Conservation (phyloP, 345 rosid species). For the Gossypium mustelinum region DNA sequence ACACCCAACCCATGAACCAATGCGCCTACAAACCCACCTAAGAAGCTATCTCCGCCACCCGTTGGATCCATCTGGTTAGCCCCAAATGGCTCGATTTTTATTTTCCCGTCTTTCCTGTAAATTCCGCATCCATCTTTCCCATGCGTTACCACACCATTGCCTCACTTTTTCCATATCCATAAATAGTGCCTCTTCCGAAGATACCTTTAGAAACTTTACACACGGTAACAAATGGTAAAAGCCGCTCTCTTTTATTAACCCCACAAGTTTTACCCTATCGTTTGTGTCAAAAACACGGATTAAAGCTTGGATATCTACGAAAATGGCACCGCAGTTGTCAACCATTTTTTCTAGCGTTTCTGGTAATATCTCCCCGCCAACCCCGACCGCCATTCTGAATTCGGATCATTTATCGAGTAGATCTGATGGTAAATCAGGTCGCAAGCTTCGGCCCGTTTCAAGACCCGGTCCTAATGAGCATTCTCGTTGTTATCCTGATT, state of each 20-base stretch:
- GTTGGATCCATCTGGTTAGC: slow-evolving; percentile 91
- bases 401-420: slow-evolving; percentile 52
- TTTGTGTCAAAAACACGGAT: slow-evolving; percentile 55
- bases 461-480: slow-evolving; percentile 54
- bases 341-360: slow-evolving; percentile 82
- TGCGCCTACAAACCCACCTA: slow-evolving; percentile 77
- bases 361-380: slow-evolving; percentile 85
- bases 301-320: slow-evolving; percentile 79
- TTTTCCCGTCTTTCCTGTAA: slow-evolving; percentile 51
- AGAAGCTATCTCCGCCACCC: slow-evolving; percentile 88
- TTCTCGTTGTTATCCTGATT: slow-evolving; percentile 31
- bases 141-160: slow-evolving; percentile 70
- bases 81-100: slow-evolving; percentile 48
- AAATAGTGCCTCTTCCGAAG: slow-evolving; percentile 70
- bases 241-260: slow-evolving; percentile 54
- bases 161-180: slow-evolving; percentile 82
- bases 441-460: slow-evolving; percentile 65
- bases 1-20: slow-evolving; percentile 67
- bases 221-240: slow-evolving; percentile 52
- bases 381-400: slow-evolving; percentile 91
- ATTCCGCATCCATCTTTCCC: slow-evolving; percentile 81
- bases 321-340: slow-evolving; percentile 59
- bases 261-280: slow-evolving; percentile 60
- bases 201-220: slow-evolving; percentile 76
- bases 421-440: slow-evolving; percentile 64